Base-by-base conservation (phyloP, 306 rosid species). In the Coriaria nepalensis region DNA sequence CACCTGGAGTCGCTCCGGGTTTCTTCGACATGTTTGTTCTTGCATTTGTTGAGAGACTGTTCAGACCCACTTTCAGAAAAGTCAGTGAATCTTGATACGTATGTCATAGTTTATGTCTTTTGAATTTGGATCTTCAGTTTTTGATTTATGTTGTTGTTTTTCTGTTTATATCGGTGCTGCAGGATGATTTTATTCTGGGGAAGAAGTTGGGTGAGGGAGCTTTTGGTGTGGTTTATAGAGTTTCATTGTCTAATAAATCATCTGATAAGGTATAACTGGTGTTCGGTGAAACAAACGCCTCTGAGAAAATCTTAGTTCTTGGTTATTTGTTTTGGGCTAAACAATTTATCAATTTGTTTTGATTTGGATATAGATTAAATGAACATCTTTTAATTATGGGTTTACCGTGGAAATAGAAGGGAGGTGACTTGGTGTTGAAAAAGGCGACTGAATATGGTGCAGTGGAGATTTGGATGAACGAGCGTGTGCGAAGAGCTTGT, bases 381-480 rank as follows among this genome's bases (percentile, higher is more conserved):
- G 29, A 20, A 20, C 29, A 1, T 20, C 29, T 20, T 20, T 20
- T 20, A 20, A 20, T 20, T 20, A 20, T 43, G 9, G 6, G 10
- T 57, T 70, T 68, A 60, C 65, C 38, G 65, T 74, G 64, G 59
- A 58, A 54, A 9, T 49, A 70, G 78, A 88, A 88, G 73, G 90
- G 81, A 68, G 95, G 93, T 56, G 97, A 78, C 74, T 65, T 88
- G 47, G 97, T 83, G 54, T 60, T 88, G 84, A 88, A 88, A 65
- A 83, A 81, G 66, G 97, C 97, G 2, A 83, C 93, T 11, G 95
- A 88, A 59, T 84, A 81, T 62, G 95, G 95, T 8, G 97, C 97
- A 6, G 97, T 90, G 4, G 95, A 84, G 67, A 90, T 90, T 73
- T 90, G 97, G 97, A 90, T 90, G 97, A 90, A 90, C 5, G 97